These are phyloP conservation scores for Periconia sp. DNA, from an alignment of 2,329 filamentous ascomycete species.

Conservation along the genomic window DNA sequence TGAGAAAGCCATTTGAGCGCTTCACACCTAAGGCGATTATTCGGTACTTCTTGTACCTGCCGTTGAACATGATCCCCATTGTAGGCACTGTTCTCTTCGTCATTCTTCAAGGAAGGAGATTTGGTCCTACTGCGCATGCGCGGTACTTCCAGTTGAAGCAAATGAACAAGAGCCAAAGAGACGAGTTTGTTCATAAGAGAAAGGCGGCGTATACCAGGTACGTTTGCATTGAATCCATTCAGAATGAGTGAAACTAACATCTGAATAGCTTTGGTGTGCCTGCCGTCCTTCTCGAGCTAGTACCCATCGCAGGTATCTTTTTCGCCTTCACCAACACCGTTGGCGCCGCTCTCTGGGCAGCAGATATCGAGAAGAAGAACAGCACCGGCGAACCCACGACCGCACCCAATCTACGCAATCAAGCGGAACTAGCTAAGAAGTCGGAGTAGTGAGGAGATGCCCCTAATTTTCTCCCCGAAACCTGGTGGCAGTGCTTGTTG, in stretches of 20 bases:
- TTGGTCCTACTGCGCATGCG: conserved; percentile 60
- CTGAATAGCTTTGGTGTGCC: conserved; percentile 69
- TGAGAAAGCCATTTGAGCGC: conserved; percentile 61
- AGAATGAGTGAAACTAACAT: conserved; percentile 1
- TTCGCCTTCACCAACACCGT: conserved; percentile 93
- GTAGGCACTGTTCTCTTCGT: conserved; percentile 85
- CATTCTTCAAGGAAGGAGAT: conserved; percentile 66
- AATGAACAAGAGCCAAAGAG: conserved; percentile 70
- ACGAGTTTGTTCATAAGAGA: conserved; percentile 73
- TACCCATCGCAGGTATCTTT: conserved; percentile 81
- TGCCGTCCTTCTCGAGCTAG: conserved; percentile 81
- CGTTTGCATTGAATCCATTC: background rate
- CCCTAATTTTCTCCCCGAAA: too few species aligned
- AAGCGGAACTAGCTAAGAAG: conserved; percentile 42
- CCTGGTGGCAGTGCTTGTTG: too few species aligned
- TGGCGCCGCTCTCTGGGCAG: conserved; percentile 92
- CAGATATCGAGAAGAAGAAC: conserved; percentile 70
- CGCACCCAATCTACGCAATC: conserved; percentile 43
- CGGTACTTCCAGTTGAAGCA: conserved; percentile 92
- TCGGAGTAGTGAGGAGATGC: conserved; percentile 37
- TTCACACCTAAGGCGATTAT: conserved; percentile 67
- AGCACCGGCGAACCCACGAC: conserved; percentile 31
- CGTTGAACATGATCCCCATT: conserved; percentile 90
- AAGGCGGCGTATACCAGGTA: conserved; percentile 81
- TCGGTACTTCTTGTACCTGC: conserved; percentile 82